Evolutionary conservation across 371 early-diverging fungal species (phyloP).

Genomic region (Apophysomyces sp.): DNA sequence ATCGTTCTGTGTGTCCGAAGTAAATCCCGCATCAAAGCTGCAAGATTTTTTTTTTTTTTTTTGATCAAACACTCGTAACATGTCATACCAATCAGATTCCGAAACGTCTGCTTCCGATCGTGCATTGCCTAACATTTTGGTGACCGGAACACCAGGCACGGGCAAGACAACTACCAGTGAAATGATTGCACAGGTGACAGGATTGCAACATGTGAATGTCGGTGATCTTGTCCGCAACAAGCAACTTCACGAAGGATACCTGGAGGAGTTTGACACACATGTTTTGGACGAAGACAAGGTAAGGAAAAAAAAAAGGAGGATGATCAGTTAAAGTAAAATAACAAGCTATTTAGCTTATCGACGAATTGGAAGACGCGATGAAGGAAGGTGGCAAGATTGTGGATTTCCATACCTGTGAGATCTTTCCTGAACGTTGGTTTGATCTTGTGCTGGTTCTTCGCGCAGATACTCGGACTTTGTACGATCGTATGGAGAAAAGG

Average conservation of each 20-base stretch:
- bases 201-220: conserved; percentile 82
- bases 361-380: conserved; percentile 84
- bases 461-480: conserved; percentile 77
- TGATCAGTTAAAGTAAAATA: no score
- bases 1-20: not conserved
- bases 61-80: not conserved
- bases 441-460: conserved; percentile 94
- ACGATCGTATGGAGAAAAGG: conserved; percentile 84
- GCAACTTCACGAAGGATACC: conserved; percentile 83
- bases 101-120: conserved; percentile 23
- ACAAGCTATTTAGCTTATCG: conserved; percentile 57
- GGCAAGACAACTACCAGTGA: conserved; percentile 96
- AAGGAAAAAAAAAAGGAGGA: not conserved
- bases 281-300: conserved; percentile 94
- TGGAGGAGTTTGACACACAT: conserved; percentile 89
- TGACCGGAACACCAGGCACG: conserved; percentile 98
- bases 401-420: conserved; percentile 92
- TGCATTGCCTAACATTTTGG: conserved; percentile 82
- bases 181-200: conserved; percentile 72
- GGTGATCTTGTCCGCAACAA: conserved; percentile 88
- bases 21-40: not conserved
- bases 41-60: not conserved
- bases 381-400: conserved; percentile 83
- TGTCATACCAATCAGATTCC: conserved; percentile 14
- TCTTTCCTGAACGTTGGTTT: conserved; percentile 96